phyloP scores from a whole-genome alignment of 2,329 filamentous ascomycete genomes.

The Leptosphaerulina australis region DNA sequence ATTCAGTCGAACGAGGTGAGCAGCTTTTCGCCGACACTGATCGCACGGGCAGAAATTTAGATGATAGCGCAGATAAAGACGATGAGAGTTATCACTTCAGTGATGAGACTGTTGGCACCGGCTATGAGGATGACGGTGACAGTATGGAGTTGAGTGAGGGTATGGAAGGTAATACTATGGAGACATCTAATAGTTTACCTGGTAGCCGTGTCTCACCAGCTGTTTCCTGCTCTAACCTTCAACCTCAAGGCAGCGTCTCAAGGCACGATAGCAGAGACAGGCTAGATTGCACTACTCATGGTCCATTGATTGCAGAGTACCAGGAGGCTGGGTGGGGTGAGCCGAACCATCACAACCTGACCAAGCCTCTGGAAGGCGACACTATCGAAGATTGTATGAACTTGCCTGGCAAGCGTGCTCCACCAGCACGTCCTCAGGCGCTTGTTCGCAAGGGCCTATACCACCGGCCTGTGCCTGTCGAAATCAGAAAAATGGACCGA shows the following conservation, averaged over 20 bases:
- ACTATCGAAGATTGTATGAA: neutral
- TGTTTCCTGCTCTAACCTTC: neutral
- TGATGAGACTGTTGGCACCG: conserved; percentile 16
- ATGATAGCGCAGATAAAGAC: neutral
- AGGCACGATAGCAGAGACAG: conserved; percentile 5
- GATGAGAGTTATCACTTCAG: neutral
- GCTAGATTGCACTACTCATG: neutral
- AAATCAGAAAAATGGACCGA: neutral
- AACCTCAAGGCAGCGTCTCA: conserved; percentile 4
- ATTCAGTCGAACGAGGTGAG: neutral
- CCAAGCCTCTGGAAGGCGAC: neutral
- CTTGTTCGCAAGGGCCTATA: neutral
- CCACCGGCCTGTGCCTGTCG: neutral
- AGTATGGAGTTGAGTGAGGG: conserved; percentile 27
- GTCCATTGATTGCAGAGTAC: neutral
- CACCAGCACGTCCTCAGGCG: neutral
- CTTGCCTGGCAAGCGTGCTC: neutral
- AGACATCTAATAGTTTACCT: neutral
- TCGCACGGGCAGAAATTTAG: neutral
- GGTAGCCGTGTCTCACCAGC: neutral
- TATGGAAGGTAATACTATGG: neutral
- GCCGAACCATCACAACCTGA: neutral
- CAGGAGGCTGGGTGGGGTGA: neutral
- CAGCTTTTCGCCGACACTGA: neutral
- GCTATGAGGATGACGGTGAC: conserved; percentile 27